Evolutionary conservation across 139 green algal genomes (phyloP).

Genomic region (Auxenochlorella pyrenoidosa): DNA sequence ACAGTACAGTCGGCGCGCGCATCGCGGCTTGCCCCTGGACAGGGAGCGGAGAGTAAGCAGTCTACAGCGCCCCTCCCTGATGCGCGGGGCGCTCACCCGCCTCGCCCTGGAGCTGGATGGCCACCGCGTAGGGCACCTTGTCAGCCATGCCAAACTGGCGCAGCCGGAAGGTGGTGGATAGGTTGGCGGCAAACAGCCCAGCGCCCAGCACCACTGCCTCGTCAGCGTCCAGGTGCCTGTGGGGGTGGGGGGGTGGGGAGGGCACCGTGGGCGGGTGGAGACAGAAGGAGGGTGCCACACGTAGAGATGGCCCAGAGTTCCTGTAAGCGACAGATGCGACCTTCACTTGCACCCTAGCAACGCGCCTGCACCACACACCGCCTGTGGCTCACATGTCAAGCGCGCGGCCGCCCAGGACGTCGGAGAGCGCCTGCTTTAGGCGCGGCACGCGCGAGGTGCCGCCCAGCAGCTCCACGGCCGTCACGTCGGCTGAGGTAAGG

Average conservation of each 20-base stretch:
- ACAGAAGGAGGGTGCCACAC: not conserved
- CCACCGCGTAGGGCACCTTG: slow-evolving; percentile 77
- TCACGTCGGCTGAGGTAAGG: slow-evolving; percentile 73
- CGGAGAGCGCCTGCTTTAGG: slow-evolving; percentile 78
- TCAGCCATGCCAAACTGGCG: slow-evolving; percentile 94
- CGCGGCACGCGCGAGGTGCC: slow-evolving; percentile 87
- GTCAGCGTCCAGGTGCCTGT: slow-evolving; percentile 96
- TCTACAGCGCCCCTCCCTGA: too few relatives aligned
- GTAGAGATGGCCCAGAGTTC: not conserved
- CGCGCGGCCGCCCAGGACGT: slow-evolving; percentile 72
- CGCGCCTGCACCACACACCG: too few relatives aligned
- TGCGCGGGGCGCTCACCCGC: not conserved
- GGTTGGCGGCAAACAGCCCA: slow-evolving; percentile 95
- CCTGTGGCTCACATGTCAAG: slow-evolving; percentile 68
- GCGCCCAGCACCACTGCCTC: slow-evolving; percentile 95
- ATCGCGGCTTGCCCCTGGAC: too few relatives aligned
- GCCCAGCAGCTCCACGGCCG: slow-evolving; percentile 89
- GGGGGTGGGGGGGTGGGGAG: not conserved
- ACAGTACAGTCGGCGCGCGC: too few relatives aligned
- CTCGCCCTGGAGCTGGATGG: slow-evolving; percentile 55
- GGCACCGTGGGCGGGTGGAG: not conserved
- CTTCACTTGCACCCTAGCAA: not conserved
- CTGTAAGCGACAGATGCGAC: not conserved
- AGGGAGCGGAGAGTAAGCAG: too few relatives aligned
- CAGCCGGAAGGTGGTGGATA: slow-evolving; percentile 95